phyloP scores from a whole-genome alignment of 176 grass and related monocot genomes.

The Alloteropsis semialata region DNA sequence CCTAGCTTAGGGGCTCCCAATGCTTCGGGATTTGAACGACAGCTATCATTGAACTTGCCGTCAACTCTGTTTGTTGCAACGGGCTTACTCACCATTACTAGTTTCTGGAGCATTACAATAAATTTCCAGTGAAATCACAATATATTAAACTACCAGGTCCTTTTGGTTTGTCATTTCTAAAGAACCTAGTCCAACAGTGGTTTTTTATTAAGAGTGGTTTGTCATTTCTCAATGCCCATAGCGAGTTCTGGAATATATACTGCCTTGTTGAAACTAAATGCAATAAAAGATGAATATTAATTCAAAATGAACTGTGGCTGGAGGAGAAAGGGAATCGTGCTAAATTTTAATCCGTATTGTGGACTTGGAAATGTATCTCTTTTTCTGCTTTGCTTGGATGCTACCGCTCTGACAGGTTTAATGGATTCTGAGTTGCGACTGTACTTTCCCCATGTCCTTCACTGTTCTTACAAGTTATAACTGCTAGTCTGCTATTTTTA shows the following conservation, averaged over 20 bases:
- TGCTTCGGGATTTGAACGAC: background rate
- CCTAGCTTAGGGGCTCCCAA: constrained; percentile 24
- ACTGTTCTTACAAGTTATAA: too few relatives aligned
- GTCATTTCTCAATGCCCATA: background rate
- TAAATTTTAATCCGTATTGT: background rate
- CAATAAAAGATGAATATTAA: background rate
- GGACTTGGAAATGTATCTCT: background rate
- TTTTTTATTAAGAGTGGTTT: background rate
- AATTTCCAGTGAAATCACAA: background rate
- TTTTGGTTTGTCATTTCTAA: background rate
- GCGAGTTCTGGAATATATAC: background rate
- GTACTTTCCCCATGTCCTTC: too few relatives aligned
- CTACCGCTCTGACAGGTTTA: background rate
- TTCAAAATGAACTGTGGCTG: background rate
- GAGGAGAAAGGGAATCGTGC: background rate
- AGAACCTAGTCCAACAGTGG: background rate
- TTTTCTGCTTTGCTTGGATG: too few relatives aligned
- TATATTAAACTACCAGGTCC: background rate
- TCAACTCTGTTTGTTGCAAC: background rate
- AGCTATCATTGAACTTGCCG: background rate
- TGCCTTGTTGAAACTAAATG: background rate
- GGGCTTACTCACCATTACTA: background rate
- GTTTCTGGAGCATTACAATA: background rate
- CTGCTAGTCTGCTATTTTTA: too few relatives aligned
- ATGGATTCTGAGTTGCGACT: background rate